Conservation (phyloP, 2,329 filamentous ascomycete genomes). For the Colletotrichum gigasporum region DNA sequence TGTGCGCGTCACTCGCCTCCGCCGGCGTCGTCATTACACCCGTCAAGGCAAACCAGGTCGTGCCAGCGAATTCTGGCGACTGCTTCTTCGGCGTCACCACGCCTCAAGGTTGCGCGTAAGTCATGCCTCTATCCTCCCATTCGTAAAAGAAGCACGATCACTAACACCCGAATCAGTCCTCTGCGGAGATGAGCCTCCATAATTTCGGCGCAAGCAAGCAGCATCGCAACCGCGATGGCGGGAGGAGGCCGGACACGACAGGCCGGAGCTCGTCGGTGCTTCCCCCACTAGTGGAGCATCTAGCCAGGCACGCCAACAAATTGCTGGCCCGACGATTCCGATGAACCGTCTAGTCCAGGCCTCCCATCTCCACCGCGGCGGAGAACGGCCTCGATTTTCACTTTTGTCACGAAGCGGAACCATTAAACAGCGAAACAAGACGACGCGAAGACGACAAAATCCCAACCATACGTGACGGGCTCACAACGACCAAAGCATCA, state of each 20-base stretch:
- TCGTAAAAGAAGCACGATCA: not conserved
- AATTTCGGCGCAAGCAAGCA: not conserved
- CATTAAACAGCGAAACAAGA: too few species aligned
- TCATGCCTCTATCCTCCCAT: conserved; percentile 16
- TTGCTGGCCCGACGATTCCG: not conserved
- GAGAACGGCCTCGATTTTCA: not conserved
- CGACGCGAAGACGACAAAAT: too few species aligned
- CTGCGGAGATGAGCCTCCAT: not conserved
- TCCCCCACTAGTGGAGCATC: not conserved
- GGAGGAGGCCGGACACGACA: not conserved
- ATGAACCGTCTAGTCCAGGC: conserved; percentile 6
- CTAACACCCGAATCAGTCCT: too few species aligned
- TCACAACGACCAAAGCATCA: too few species aligned
- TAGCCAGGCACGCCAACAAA: not conserved
- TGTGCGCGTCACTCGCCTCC: conserved; percentile 55
- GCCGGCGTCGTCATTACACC: conserved; percentile 67
- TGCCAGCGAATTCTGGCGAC: conserved; percentile 54
- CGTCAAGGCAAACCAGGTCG: conserved; percentile 59
- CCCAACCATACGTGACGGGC: too few species aligned
- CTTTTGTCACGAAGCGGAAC: not conserved
- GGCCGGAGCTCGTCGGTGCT: conserved; percentile 23
- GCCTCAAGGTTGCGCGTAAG: conserved; percentile 66
- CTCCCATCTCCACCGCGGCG: not conserved
- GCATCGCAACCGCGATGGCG: not conserved
- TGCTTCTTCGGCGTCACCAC: conserved; percentile 67